Percentiles rank a stretch among this genome's conserved stretches.
Conservation (phyloP, 352 stramenopile species). For the Saprolegnia parasitica region DNA sequence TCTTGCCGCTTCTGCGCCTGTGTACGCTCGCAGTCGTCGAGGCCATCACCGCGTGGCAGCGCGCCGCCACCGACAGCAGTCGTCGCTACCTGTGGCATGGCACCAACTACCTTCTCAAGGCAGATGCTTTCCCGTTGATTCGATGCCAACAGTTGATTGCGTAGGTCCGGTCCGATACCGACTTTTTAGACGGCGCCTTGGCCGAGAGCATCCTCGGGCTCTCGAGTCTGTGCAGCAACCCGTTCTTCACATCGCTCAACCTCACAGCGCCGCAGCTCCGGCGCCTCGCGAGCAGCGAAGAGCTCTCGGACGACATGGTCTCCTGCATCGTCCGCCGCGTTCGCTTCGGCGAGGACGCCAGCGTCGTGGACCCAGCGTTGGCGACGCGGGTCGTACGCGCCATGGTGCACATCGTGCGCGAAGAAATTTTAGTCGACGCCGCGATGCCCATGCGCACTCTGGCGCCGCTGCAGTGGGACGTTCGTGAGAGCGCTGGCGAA, state of each 20-base stretch:
- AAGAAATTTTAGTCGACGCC: constrained; percentile 11
- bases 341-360: constrained; percentile 4
- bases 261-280: constrained; percentile 17
- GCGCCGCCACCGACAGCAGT: not conserved
- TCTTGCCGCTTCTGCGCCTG: constrained; percentile 14
- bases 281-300: constrained; percentile 15
- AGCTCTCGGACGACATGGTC: constrained; percentile 18
- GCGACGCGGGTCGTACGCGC: constrained; percentile 12
- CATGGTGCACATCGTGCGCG: constrained; percentile 22
- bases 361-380: not conserved
- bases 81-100: constrained; percentile 19
- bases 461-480: not conserved
- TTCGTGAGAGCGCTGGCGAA: not conserved
- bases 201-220: constrained; percentile 3
- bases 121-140: not conserved
- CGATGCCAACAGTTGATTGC: not conserved
- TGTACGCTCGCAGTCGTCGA: constrained; percentile 23
- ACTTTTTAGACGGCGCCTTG: constrained; percentile 16
- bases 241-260: constrained; percentile 20
- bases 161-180: constrained; percentile 18
- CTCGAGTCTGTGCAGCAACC: constrained; percentile 9
- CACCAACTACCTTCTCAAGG: constrained; percentile 24
- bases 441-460: not conserved
- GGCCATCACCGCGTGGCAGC: constrained; percentile 20
- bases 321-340: constrained; percentile 17